Base-by-base conservation (phyloP, 2,329 filamentous ascomycete species). In the Diaporthe sp. region DNA sequence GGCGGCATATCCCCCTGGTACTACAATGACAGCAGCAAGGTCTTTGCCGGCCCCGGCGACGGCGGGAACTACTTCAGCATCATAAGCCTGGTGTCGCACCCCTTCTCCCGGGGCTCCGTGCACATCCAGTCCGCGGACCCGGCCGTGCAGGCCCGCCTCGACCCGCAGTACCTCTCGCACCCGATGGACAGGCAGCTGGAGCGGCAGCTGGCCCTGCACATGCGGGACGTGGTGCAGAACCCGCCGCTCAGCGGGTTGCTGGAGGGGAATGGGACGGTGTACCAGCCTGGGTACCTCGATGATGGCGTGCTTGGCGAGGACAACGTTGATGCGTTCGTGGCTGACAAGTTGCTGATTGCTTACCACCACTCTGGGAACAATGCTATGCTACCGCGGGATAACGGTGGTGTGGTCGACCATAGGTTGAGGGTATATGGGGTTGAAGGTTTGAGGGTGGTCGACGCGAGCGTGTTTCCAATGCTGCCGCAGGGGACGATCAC, bases 331-430 rank as follows among this genome's bases (percentile, higher is more conserved):
- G 61, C 32, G 35, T 75, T 65, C 12, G 66, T 61, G 35, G 50
- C 42, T 27, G 63, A 70, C 19, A 56, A 47, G 25, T 44, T 65
- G 27, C 37, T 65, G 32, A 53, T 58, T 50, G 58, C 58, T 42
- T 86, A 84, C 58, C 84, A 86, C 77, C 81, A 82, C 3, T 79
- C 78, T 22, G 83, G 85, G 4, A 85, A 84, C 6, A 79, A 82
- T 42, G 81, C 84, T 3, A 86, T 86, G 85, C 78, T 85, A 72
- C 83, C 83, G 7, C 78, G 79, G 30, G 80, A 81, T 35, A 78
- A 82, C 5, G 85, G 84, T 15, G 85, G 85, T 30, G 85, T 86
- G 17, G 85, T 86, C 0, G 81, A 83, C 70, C 75, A 82, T 25
- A 77, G 81, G 30, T 75, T 86, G 59, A 75, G 79, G 56, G 85